Percentiles rank a stretch among this genome's conserved stretches.
phyloP scores from a whole-genome alignment of 2,329 filamentous ascomycete genomes.

The Bipolaris oryzae region DNA sequence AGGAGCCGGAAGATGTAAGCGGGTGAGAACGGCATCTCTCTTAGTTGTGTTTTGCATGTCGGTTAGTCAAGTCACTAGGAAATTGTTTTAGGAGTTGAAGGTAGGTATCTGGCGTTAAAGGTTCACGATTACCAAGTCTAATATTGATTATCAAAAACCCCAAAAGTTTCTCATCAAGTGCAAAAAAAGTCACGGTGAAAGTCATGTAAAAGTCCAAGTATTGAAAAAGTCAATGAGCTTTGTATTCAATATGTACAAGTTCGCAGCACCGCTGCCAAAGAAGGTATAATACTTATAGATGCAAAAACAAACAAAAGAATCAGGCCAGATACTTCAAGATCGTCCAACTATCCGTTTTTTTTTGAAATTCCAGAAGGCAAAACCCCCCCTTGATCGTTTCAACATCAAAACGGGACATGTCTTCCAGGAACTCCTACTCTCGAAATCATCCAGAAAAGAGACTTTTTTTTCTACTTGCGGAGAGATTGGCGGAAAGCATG shows the following conservation, averaged over 20 bases:
- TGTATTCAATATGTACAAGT: constrained; percentile 4
- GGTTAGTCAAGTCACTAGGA: too few relatives aligned
- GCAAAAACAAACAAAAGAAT: background rate
- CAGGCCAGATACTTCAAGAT: background rate
- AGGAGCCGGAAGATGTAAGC: too few relatives aligned
- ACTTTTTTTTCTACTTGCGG: constrained; percentile 1
- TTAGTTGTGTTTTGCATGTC: too few relatives aligned
- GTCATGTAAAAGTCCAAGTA: too few relatives aligned
- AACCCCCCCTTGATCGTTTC: background rate
- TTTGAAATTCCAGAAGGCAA: background rate
- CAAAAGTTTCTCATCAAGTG: too few relatives aligned
- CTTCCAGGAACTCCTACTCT: background rate
- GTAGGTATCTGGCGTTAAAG: too few relatives aligned
- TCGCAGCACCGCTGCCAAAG: constrained; percentile 8
- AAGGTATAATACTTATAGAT: background rate
- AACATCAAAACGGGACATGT: background rate
- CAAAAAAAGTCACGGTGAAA: too few relatives aligned
- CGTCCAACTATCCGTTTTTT: background rate
- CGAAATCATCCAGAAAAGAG: too few relatives aligned
- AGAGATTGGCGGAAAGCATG: constrained; percentile 11
- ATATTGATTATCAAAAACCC: too few relatives aligned
- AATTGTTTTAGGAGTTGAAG: too few relatives aligned
- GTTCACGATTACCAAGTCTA: too few relatives aligned
- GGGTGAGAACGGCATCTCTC: too few relatives aligned
- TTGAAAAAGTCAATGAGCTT: background rate